Percentiles rank a stretch among this genome's conserved stretches.
Evolutionary conservation across 805 yeast genomes (phyloP).

Genomic region (Schizosaccharomyces cryophilus): DNA sequence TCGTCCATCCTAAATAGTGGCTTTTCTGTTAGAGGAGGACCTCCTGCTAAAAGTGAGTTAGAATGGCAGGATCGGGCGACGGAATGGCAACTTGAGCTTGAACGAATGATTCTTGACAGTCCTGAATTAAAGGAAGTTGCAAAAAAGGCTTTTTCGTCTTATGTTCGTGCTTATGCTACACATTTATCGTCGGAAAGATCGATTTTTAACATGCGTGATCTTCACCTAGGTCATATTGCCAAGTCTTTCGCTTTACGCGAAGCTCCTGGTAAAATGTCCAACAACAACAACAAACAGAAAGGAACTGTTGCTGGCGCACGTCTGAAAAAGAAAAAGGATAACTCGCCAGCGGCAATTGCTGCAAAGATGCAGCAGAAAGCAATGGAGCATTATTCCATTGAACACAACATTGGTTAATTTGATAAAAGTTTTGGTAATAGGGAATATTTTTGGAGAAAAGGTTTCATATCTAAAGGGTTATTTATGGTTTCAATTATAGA

Average conservation of each 20-base stretch:
- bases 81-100: constrained; percentile 79
- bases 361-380: not conserved
- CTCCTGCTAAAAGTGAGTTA: too few relatives aligned
- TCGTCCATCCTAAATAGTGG: not conserved
- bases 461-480: too few relatives aligned
- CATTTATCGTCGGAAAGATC: constrained; percentile 62
- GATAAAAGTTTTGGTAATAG: too few relatives aligned
- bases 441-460: too few relatives aligned
- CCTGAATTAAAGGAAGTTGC: constrained; percentile 34
- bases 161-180: constrained; percentile 85
- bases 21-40: not conserved
- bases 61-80: constrained; percentile 87
- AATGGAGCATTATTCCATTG: not conserved
- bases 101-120: constrained; percentile 65
- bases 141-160: constrained; percentile 61
- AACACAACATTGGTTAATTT: not conserved
- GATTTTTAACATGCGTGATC: constrained; percentile 51
- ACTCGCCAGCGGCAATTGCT: not conserved
- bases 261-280: constrained; percentile 49
- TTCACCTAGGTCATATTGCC: constrained; percentile 91
- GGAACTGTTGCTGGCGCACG: constrained; percentile 9
- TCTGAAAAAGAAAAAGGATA: constrained; percentile 7
- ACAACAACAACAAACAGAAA: constrained; percentile 14
- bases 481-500: too few relatives aligned
- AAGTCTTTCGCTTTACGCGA: constrained; percentile 87